These are phyloP conservation scores for Elaeis guineensis DNA, from an alignment of 176 grass and related monocot genomes.

Conservation along the genomic window DNA sequence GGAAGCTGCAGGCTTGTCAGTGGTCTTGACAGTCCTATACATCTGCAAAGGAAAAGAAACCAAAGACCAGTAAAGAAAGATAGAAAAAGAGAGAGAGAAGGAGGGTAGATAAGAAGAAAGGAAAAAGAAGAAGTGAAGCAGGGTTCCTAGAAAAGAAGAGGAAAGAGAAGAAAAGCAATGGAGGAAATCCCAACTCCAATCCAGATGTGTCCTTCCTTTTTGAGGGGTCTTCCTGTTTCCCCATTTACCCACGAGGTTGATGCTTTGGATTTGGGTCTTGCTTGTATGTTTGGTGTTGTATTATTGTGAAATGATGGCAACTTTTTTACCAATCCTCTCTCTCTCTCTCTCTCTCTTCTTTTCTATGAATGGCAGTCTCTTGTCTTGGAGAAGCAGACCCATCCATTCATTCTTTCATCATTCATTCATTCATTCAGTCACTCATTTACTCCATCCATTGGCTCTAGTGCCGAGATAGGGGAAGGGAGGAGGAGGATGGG, in stretches of 20 bases:
- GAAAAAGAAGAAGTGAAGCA: slow-evolving; percentile 25
- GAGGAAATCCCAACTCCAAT: background rate
- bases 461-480: slow-evolving; percentile 38
- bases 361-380: background rate
- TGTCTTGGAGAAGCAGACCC: slow-evolving; percentile 19
- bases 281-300: background rate
- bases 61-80: background rate
- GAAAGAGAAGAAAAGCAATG: background rate
- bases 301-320: slow-evolving; percentile 65
- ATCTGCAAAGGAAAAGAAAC: slow-evolving; percentile 26
- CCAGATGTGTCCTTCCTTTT: background rate
- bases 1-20: no score
- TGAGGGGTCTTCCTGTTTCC: background rate
- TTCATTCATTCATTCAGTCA: slow-evolving; percentile 29
- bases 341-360: slow-evolving; percentile 18
- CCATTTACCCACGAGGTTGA: slow-evolving; percentile 10
- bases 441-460: slow-evolving; percentile 43
- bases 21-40: no score
- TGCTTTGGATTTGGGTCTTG: background rate
- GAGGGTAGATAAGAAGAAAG: no score
- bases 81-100: background rate
- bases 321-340: slow-evolving; percentile 28
- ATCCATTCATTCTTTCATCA: slow-evolving; percentile 7
- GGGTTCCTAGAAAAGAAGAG: background rate
- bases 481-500: background rate